Evolutionary conservation across 1,284 basidiomycete genomes (phyloP), one percentile per base, ranked within the genome.

Genomic region (Puccinia triticina): DNA sequence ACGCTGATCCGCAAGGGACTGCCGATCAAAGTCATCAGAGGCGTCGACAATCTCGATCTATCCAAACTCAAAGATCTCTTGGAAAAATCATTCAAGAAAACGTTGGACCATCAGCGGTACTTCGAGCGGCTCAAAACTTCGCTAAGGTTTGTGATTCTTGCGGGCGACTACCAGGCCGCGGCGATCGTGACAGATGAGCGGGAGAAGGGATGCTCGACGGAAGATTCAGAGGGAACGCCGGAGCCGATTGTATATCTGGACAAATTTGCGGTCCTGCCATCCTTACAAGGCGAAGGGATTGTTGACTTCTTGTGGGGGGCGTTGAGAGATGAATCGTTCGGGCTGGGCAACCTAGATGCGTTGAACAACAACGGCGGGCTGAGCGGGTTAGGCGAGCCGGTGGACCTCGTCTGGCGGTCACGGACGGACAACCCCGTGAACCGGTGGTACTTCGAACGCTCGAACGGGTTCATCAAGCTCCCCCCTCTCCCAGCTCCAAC

Each of bases 231-330:
- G 23, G 40, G 40, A 12, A 64, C 57, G 87, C 11, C 23, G 8
- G 66, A 69, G 43, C 87, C 88, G 0, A 93, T 99, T 83, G 92
- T 94, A 21, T 99, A 99, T 87, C 90, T 99, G 76, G 97, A 99
- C 90, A 99, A 99, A 88, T 99, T 99, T 87, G 96, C 96, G 21
- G 95, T 99, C 59, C 89, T 96, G 66, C 97, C 97, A 0, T 92
- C 90, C 83, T 91, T 98, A 87, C 97, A 99, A 87, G 97, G 97
- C 23, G 96, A 98, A 86, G 97, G 97, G 29, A 98, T 96, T 0
- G 97, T 99, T 81, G 97, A 99, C 88, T 99, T 99, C 88, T 89
- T 99, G 66, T 99, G 97, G 96, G 96, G 98, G 71, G 96, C 96
- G 37, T 89, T 99, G 78, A 94, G 98, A 85, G 97, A 99, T 88